phyloP scores from a whole-genome alignment of 768 basidiomycete genomes.

The Saitozyma sp. region DNA sequence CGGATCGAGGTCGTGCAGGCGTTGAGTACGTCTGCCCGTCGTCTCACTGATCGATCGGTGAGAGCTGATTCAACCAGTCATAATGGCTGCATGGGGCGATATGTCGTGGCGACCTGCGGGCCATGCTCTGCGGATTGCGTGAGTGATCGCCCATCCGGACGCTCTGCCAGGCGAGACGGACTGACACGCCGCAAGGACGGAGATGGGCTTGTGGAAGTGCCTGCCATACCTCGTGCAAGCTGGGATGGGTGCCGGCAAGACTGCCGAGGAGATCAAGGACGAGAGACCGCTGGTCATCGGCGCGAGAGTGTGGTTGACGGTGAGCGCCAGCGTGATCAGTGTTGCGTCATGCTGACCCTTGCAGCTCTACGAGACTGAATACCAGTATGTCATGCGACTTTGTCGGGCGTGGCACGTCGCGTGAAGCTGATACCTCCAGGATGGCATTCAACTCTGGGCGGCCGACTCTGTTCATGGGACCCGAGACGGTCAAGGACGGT shows the following conservation, averaged over 20 bases:
- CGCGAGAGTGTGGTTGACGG: conserved; percentile 39
- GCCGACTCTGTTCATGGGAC: conserved; percentile 10
- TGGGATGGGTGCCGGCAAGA: conserved; percentile 38
- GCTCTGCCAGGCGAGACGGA: neutral
- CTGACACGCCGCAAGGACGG: conserved; percentile 12
- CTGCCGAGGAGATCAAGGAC: conserved; percentile 21
- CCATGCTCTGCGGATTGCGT: conserved; percentile 40
- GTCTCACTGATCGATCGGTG: neutral
- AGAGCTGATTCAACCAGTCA: conserved; percentile 17
- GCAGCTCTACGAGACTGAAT: conserved; percentile 40
- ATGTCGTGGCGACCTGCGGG: conserved; percentile 38
- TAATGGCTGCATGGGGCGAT: conserved; percentile 44
- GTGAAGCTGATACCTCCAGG: conserved; percentile 13
- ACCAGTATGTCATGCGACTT: conserved; percentile 25
- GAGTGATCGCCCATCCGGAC: neutral
- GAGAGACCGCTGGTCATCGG: conserved; percentile 38
- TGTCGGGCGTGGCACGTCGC: too few relatives aligned
- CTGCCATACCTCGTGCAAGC: conserved; percentile 31
- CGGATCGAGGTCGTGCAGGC: conserved; percentile 43
- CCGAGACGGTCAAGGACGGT: conserved; percentile 9
- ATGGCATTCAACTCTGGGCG: conserved; percentile 30
- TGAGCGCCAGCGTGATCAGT: conserved; percentile 8
- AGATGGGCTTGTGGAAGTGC: conserved; percentile 40
- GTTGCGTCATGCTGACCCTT: neutral
- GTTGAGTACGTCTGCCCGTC: conserved; percentile 19